Base-by-base conservation (phyloP, 2,329 filamentous ascomycete species). In the Thelonectria blattea region DNA sequence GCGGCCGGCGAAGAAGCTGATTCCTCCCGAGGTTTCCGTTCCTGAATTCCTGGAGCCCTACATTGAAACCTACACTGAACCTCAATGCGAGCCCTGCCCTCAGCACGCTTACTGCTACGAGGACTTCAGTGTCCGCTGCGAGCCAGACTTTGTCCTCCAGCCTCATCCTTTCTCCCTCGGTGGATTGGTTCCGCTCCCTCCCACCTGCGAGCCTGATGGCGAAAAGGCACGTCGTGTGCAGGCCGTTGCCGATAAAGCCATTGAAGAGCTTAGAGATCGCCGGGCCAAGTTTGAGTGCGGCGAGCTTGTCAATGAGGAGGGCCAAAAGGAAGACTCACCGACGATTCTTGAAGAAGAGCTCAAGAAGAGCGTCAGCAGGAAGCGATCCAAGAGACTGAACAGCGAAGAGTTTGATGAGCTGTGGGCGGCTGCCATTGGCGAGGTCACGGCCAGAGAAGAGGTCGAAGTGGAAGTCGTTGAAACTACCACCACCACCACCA, bases 151-250 rank as follows among this genome's bases (percentile, higher is more conserved):
- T 71, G 85, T 99, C 48, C 82, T 95, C 39, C 90, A 91, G 71
- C 86, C 88, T 1, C 94, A 98, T 73, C 93, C 94, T 1, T 81
- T 98, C 20, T 90, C 93, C 0, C 74, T 97, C 0, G 88, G 89
- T 50, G 93, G 95, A 0, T 72, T 96, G 3, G 72, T 98, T 5
- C 95, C 95, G 8, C 79, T 99, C 9, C 88, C 93, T 6, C 94
- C 96, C 1, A 93, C 92, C 5, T 99, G 95, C 75, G 94, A 97
- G 76, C 91, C 95, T 0, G 96, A 99, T 75, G 93, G 93, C 62
- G 92, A 96, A 71, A 97, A 97, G 75, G 92, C 90, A 8, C 88
- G 92, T 41, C 90, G 91, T 17, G 90, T 98, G 50, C 92, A 94
- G 71, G 87, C 89, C 18, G 92, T 99, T 15, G 92, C 93, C 8